phyloP scores from a whole-genome alignment of 1,284 basidiomycete genomes.

The Boletus hoseneyae region DNA sequence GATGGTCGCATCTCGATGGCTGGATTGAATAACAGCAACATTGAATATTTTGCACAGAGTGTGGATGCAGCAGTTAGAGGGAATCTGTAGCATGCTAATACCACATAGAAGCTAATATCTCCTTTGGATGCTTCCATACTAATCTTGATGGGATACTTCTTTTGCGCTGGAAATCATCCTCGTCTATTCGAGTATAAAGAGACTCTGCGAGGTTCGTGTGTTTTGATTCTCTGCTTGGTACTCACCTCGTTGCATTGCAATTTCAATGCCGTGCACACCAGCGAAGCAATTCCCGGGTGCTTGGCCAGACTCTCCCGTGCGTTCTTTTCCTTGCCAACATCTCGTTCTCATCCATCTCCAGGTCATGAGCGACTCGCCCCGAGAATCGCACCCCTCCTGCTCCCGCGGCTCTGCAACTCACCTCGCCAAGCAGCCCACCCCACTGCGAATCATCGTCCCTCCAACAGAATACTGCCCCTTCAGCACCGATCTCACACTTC shows the following conservation, averaged over 20 bases:
- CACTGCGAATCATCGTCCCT: constrained; percentile 32
- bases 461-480: constrained; percentile 36
- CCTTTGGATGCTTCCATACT: constrained; percentile 23
- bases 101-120: constrained; percentile 23
- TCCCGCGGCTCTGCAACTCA: constrained; percentile 12
- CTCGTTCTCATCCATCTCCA: background rate
- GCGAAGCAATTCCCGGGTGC: constrained; percentile 24
- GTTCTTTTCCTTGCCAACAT: background rate
- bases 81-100: constrained; percentile 50
- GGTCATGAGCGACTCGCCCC: constrained; percentile 21
- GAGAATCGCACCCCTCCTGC: constrained; percentile 7
- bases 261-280: constrained; percentile 22
- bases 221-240: constrained; percentile 2
- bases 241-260: constrained; percentile 20
- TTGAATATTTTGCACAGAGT: constrained; percentile 87
- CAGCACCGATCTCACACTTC: constrained; percentile 32
- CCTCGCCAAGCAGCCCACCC: constrained; percentile 14
- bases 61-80: constrained; percentile 84
- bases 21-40: constrained; percentile 86
- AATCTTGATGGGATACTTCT: constrained; percentile 21
- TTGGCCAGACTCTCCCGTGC: constrained; percentile 25
- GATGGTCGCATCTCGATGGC: constrained; percentile 96
- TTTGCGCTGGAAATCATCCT: constrained; percentile 12
- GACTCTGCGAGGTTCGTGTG: constrained; percentile 15
- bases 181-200: constrained; percentile 19